Conservation (phyloP, 75 land plant species). For the Selaginella tamariscina region DNA sequence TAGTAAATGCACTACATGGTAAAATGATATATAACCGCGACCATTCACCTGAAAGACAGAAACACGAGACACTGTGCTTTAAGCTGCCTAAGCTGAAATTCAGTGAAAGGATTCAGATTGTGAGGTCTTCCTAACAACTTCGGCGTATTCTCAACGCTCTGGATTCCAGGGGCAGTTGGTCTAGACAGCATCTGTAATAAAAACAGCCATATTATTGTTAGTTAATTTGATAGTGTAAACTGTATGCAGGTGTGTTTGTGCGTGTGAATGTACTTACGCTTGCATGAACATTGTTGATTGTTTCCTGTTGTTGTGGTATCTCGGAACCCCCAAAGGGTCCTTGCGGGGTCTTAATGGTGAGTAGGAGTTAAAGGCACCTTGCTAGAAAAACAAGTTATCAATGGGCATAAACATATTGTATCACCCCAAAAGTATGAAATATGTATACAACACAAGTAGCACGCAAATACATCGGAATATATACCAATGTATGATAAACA, state of each 20-base stretch:
- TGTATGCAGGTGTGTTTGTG: too few species aligned
- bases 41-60: constrained; percentile 61
- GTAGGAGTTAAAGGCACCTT: constrained; percentile 29
- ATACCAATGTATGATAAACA: too few species aligned
- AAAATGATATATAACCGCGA: background rate
- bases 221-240: too few species aligned
- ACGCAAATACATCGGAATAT: too few species aligned
- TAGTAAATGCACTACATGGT: background rate
- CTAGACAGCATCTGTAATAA: too few species aligned
- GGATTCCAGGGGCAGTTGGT: too few species aligned
- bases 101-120: constrained; percentile 59
- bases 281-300: background rate
- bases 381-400: too few species aligned
- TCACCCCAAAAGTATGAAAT: too few species aligned
- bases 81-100: constrained; percentile 90
- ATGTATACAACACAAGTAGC: too few species aligned
- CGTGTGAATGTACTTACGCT: background rate
- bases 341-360: constrained; percentile 20
- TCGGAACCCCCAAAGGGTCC: constrained; percentile 1
- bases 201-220: background rate
- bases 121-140: constrained; percentile 3
- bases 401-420: too few species aligned
- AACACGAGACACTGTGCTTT: constrained; percentile 97
- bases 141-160: too few species aligned
- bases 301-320: background rate